These are phyloP conservation scores for Limonium bicolor DNA, from an alignment of 148 eudicot species.

Conservation along the genomic window DNA sequence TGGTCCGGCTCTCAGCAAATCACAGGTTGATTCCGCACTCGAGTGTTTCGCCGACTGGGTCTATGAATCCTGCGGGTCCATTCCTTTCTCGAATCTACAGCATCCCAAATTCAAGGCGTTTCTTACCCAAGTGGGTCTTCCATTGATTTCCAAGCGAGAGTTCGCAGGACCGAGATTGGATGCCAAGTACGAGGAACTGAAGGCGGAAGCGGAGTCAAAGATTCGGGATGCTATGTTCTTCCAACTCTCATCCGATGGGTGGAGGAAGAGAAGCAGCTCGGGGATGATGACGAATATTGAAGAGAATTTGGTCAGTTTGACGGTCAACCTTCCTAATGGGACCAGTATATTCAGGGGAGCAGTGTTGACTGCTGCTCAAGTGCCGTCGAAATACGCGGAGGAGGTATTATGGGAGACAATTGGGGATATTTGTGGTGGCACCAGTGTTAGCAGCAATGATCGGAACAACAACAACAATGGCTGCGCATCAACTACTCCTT, in stretches of 20 bases:
- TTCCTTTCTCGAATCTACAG: constrained; percentile 61
- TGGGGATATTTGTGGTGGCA: constrained; percentile 61
- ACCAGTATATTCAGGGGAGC: constrained; percentile 63
- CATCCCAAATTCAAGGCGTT: constrained; percentile 78
- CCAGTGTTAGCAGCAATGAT: too few relatives aligned
- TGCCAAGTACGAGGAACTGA: constrained; percentile 44
- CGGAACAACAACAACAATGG: too few relatives aligned
- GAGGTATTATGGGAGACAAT: constrained; percentile 73
- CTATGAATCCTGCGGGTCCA: constrained; percentile 69
- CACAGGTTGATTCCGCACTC: constrained; percentile 48
- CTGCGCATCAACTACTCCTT: too few relatives aligned
- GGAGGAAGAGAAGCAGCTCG: constrained; percentile 27
- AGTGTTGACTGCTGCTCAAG: constrained; percentile 34
- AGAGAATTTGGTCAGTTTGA: constrained; percentile 57
- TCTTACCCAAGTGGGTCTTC: constrained; percentile 62
- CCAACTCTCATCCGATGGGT: constrained; percentile 66
- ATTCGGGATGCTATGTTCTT: constrained; percentile 79
- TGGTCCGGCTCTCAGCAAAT: constrained; percentile 43
- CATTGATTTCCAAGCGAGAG: constrained; percentile 33
- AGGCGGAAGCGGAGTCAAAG: constrained; percentile 42
- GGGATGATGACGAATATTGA: constrained; percentile 10
- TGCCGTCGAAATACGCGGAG: constrained; percentile 59
- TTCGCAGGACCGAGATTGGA: constrained; percentile 58
- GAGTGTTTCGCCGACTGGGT: constrained; percentile 75
- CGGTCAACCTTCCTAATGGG: constrained; percentile 80